These are phyloP conservation scores for Teratosphaeria viscida DNA, from an alignment of 2,329 filamentous ascomycete species.

Conservation along the genomic window DNA sequence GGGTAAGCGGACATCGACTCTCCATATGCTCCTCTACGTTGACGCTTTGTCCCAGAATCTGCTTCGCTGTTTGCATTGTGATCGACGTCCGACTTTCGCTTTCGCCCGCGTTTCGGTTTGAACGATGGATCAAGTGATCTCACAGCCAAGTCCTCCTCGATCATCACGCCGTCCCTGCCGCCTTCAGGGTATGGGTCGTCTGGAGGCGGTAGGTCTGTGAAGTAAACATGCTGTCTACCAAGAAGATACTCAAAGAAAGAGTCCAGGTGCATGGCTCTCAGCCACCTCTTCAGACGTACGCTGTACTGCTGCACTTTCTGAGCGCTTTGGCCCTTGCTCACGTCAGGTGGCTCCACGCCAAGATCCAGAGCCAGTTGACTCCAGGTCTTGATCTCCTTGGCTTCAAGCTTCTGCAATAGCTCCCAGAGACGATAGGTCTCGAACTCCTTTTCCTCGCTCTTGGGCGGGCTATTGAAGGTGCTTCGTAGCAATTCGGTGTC, in stretches of 20 bases:
- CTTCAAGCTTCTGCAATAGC: constrained; percentile 67
- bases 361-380: constrained; percentile 74
- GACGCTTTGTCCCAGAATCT: constrained; percentile 10
- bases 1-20: constrained; percentile 37
- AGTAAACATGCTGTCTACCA: constrained; percentile 68
- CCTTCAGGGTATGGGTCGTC: constrained; percentile 52
- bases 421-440: constrained; percentile 66
- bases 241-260: constrained; percentile 88
- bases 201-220: constrained; percentile 59
- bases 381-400: constrained; percentile 86
- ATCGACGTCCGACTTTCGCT: constrained; percentile 29
- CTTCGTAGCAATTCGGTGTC: constrained; percentile 63
- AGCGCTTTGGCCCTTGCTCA: constrained; percentile 65
- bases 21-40: constrained; percentile 22
- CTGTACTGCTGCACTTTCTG: constrained; percentile 95
- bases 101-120: constrained; percentile 50
- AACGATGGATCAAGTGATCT: constrained; percentile 71
- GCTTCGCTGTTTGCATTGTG: constrained; percentile 14
- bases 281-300: constrained; percentile 86
- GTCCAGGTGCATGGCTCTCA: constrained; percentile 92
- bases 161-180: constrained; percentile 67
- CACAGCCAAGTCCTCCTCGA: constrained; percentile 82
- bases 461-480: constrained; percentile 68
- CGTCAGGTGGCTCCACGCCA: constrained; percentile 77
- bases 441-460: constrained; percentile 80